Base-by-base conservation (phyloP, 352 stramenopile genomes). In the Globisporangium perplexum region DNA sequence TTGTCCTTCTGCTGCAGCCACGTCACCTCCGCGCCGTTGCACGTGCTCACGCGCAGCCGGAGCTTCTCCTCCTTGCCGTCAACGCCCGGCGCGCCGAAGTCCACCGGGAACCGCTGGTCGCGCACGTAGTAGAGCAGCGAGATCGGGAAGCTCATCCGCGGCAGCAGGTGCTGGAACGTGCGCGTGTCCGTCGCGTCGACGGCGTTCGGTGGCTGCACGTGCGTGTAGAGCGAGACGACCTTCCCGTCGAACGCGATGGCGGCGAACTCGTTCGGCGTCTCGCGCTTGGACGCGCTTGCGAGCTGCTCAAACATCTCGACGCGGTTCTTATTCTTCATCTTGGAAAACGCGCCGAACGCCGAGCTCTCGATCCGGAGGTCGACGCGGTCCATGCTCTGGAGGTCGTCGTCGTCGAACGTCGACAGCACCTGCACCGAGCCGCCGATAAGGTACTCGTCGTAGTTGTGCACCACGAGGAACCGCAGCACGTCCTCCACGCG, bases 401-500 rank as follows among this genome's bases (percentile, higher is more conserved):
- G 55, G 20, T 86, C 71, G 55, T 82, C 76, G 35, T 83, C 77
- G 0, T 60, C 70, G 53, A 74, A 78, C 22, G 66, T 57, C 3
- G 47, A 51, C 12, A 67, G 54, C 0, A 72, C 56, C 4, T 55
- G 50, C 1, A 78, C 53, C 7, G 57, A 55, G 20, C 72, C 72
- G 28, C 62, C 68, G 23, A 93, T 87, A 8, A 93, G 47, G 45
- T 87, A 72, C 18, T 93, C 77, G 14, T 70, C 65, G 30, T 84
- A 93, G 59, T 90, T 93, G 47, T 90, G 80, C n/a, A 90, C 57
- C 2, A 89, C 56, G 15, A 93, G 62, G 31, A 91, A 88, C 2
- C 80, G 80, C 3, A 91, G 55, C 28, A 87, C 62, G 11, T 77
- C 63, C 20, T 72, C 50, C 45, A 72, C 65, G 1, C 72, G 55